These are phyloP conservation scores for Gymnopus androsaceus DNA, from an alignment of 1,284 basidiomycete species.

Conservation along the genomic window DNA sequence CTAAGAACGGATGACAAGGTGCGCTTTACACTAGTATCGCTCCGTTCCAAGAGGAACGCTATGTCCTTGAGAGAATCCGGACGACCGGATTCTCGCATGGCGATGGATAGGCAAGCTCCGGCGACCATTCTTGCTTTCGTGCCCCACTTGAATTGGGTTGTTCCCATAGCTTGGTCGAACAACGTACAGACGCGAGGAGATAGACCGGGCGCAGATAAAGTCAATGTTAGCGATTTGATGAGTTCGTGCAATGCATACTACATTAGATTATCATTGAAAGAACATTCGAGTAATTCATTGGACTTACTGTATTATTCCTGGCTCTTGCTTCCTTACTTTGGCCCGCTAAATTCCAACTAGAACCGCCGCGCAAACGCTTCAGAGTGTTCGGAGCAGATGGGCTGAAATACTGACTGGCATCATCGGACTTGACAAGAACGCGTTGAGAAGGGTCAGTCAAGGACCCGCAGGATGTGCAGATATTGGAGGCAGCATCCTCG, in stretches of 20 bases:
- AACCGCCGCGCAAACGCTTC: conserved; percentile 45
- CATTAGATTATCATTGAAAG: conserved; percentile 14
- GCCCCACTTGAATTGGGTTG: conserved; percentile 66
- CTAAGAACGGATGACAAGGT: conserved; percentile 54
- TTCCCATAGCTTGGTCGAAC: conserved; percentile 64
- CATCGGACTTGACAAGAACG: conserved; percentile 51
- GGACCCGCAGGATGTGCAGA: conserved; percentile 69
- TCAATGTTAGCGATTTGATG: conserved; percentile 57
- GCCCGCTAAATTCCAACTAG: conserved; percentile 57
- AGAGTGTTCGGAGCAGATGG: conserved; percentile 37
- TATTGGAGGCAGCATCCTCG: conserved; percentile 56
- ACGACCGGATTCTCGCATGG: conserved; percentile 65
- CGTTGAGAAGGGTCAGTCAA: conserved; percentile 60
- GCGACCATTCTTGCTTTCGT: conserved; percentile 64
- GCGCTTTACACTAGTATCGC: conserved; percentile 53
- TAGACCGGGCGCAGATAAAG: conserved; percentile 55
- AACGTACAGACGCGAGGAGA: conserved; percentile 61
- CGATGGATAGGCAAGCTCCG: conserved; percentile 65
- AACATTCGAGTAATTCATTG: conserved; percentile 16
- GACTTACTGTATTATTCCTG: conserved; percentile 57
- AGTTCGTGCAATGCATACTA: conserved; percentile 64
- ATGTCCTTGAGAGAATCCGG: conserved; percentile 68
- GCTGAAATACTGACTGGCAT: conserved; percentile 32
- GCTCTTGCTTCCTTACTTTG: conserved; percentile 63
- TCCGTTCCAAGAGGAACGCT: conserved; percentile 61